These are phyloP conservation scores for Fusarium camptoceras DNA, from an alignment of 2,329 filamentous ascomycete species.

Conservation along the genomic window DNA sequence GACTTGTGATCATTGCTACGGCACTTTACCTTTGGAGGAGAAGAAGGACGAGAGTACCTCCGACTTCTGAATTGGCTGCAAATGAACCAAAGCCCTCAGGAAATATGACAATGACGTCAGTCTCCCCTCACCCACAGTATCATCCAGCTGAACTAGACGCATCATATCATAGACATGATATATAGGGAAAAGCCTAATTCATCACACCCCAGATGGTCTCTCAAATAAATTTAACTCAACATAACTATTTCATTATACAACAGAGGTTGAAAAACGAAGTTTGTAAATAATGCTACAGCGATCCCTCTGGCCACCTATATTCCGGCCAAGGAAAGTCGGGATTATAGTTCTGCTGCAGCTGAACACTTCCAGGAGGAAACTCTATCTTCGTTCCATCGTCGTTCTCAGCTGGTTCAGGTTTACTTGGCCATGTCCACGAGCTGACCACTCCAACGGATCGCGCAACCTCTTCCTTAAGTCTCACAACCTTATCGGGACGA, in stretches of 20 bases:
- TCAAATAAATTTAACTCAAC: not conserved
- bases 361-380: constrained; percentile 1
- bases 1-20: not conserved
- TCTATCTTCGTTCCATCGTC: not conserved
- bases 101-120: not conserved
- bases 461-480: not conserved
- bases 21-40: not conserved
- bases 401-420: not conserved
- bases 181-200: not conserved
- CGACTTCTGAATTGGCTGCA: not conserved
- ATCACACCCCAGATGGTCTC: too few relatives aligned
- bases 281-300: not conserved
- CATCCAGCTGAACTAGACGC: not conserved
- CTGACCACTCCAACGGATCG: not conserved
- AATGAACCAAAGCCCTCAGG: not conserved
- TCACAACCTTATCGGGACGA: not conserved
- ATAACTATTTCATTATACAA: not conserved
- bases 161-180: not conserved
- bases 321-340: not conserved
- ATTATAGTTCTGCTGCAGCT: constrained; percentile 5
- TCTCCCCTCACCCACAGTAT: not conserved
- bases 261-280: not conserved
- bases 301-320: not conserved
- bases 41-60: not conserved
- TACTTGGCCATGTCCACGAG: not conserved